Percentiles rank a stretch among this genome's conserved stretches.
Conservation (phyloP, 139 green algal genomes). For the Eudorina sp. region DNA sequence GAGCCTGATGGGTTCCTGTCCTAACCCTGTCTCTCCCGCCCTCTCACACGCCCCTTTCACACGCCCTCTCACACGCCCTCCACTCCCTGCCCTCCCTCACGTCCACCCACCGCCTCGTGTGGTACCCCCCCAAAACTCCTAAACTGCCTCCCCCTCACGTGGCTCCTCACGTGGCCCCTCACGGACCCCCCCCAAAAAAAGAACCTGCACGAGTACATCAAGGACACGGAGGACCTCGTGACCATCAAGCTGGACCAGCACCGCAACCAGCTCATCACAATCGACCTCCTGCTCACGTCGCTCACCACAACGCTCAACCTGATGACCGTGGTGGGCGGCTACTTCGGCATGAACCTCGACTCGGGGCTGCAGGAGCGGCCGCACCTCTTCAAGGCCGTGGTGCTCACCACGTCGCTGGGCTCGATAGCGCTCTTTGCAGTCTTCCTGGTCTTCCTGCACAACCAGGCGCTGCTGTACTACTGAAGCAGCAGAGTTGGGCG, state of each 20-base stretch:
- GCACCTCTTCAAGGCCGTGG: conserved; percentile 25
- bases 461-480: conserved; percentile 26
- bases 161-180: too few species aligned
- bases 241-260: conserved; percentile 93
- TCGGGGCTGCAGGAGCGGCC: conserved; percentile 18
- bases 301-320: conserved; percentile 61
- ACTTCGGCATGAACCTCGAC: conserved; percentile 92
- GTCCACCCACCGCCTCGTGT: too few species aligned
- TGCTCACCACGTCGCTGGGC: background rate
- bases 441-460: conserved; percentile 38
- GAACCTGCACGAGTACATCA: conserved; percentile 91
- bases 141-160: too few species aligned
- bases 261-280: conserved; percentile 83
- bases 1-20: too few species aligned
- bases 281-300: conserved; percentile 86
- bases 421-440: background rate
- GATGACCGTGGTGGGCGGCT: conserved; percentile 72
- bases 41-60: too few species aligned
- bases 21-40: too few species aligned
- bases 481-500: too few species aligned
- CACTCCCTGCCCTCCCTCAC: background rate
- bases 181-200: too few species aligned
- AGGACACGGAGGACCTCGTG: conserved; percentile 95
- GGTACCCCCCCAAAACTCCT: too few species aligned
- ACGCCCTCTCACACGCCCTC: background rate